Conservation (phyloP, 305 asterid species). For the Solanum hybrid region DNA sequence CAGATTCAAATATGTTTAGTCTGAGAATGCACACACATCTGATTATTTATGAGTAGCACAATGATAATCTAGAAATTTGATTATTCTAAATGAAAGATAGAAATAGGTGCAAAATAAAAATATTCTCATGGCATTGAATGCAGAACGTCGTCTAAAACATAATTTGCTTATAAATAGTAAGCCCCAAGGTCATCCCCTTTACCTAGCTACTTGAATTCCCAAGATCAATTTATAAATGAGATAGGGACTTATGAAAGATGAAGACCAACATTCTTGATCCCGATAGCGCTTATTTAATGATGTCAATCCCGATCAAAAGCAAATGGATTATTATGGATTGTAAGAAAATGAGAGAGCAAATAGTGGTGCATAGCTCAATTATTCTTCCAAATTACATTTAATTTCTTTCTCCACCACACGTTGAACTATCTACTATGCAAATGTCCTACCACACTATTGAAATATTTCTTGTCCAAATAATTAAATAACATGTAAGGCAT, state of each 20-base stretch:
- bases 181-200: background rate
- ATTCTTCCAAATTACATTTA: background rate
- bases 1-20: background rate
- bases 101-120: background rate
- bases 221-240: background rate
- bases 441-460: too few species aligned
- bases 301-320: background rate
- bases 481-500: background rate
- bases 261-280: background rate
- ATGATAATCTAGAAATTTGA: background rate
- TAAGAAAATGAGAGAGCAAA: too few species aligned
- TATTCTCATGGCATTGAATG: background rate
- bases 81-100: background rate
- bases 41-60: background rate
- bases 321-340: background rate
- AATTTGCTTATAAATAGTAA: background rate
- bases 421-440: background rate
- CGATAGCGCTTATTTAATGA: background rate
- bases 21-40: background rate
- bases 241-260: background rate
- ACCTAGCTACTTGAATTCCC: background rate
- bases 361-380: background rate
- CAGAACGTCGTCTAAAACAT: background rate
- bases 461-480: background rate
- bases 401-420: background rate